Evolutionary conservation across 208 protist genomes (phyloP).

Genomic region (Leishmania aethiopica): DNA sequence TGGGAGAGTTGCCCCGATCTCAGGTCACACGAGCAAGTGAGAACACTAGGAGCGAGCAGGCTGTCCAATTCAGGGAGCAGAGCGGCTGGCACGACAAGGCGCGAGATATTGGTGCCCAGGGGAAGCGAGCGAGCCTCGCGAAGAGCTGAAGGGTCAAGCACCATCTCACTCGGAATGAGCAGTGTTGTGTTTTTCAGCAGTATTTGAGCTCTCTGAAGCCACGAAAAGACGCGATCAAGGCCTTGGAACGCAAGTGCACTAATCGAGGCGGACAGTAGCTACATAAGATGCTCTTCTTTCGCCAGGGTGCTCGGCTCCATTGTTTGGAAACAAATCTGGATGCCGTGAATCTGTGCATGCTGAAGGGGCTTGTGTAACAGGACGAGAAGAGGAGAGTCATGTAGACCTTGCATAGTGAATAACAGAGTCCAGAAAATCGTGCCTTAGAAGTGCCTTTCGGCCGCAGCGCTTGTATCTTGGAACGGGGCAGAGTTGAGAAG

Average conservation of each 20-base stretch:
- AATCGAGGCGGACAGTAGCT: background rate
- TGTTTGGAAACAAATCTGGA: background rate
- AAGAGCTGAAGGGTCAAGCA: background rate
- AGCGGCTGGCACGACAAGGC: background rate
- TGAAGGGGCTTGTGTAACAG: background rate
- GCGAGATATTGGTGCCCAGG: background rate
- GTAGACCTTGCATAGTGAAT: background rate
- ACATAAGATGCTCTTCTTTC: background rate
- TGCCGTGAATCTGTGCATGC: constrained; percentile 6
- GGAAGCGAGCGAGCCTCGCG: background rate
- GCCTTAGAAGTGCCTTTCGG: background rate
- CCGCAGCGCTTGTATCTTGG: background rate
- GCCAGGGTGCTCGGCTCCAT: background rate
- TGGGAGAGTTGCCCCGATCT: background rate
- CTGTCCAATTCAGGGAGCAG: background rate
- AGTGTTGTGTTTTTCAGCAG: background rate
- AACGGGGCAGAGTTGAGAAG: background rate
- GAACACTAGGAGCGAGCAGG: background rate
- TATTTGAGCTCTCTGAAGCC: background rate
- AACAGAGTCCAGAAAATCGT: background rate
- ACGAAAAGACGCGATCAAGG: background rate
- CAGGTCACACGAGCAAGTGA: background rate
- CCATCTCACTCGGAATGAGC: background rate
- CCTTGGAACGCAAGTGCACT: background rate
- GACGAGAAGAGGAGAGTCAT: background rate